These are phyloP conservation scores for Leishmania lainsoni DNA, from an alignment of 208 protist genomes.

Conservation along the genomic window DNA sequence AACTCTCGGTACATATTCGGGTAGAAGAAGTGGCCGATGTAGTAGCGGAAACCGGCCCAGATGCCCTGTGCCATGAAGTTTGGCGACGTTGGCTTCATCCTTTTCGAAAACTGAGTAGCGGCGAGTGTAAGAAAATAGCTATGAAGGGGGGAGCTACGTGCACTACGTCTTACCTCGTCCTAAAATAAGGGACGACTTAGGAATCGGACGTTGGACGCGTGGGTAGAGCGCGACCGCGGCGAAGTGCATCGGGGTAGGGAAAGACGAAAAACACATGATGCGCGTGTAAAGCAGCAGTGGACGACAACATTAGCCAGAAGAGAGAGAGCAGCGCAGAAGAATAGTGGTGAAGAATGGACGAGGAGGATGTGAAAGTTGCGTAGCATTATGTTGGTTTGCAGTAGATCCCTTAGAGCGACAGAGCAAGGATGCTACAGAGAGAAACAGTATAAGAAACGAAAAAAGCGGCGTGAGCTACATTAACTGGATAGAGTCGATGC, in stretches of 20 bases:
- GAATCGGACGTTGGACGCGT: not conserved
- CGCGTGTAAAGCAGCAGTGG: not conserved
- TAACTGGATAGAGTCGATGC: not conserved
- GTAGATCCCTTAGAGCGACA: not conserved
- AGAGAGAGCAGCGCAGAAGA: slow-evolving; percentile 3
- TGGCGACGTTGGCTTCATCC: slow-evolving; percentile 79
- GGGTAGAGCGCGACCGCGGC: not conserved
- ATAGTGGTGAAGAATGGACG: not conserved
- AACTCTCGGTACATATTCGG: slow-evolving; percentile 91
- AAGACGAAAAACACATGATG: not conserved
- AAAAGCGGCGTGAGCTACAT: not conserved
- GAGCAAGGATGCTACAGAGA: not conserved
- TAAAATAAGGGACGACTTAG: not conserved
- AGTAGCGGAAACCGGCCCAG: slow-evolving; percentile 88
- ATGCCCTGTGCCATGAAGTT: slow-evolving; percentile 86
- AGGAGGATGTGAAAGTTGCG: not conserved
- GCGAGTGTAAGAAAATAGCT: not conserved
- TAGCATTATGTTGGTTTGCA: not conserved
- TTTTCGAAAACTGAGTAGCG: slow-evolving; percentile 27
- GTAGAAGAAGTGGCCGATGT: slow-evolving; percentile 91
- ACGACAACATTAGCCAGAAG: not conserved
- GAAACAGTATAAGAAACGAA: not conserved
- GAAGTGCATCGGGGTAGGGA: not conserved
- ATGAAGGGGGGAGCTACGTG: not conserved
- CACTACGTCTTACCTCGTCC: not conserved